Conservation (phyloP, 108 stramenopile genomes). For the Seminavis robusta region DNA sequence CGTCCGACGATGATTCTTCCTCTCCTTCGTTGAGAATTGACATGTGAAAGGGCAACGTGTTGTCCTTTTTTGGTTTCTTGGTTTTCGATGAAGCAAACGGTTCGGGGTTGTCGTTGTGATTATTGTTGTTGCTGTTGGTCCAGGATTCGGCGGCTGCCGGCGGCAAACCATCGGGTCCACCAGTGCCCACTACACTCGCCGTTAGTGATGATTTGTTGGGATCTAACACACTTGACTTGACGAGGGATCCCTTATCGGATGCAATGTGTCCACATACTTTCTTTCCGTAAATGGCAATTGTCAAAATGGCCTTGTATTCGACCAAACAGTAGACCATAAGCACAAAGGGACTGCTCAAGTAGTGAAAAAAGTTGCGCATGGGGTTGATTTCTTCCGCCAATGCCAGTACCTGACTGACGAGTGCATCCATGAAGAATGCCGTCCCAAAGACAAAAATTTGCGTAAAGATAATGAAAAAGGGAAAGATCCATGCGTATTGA, state of each 20-base stretch:
- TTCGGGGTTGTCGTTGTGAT: too few species aligned
- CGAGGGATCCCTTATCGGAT: conserved; percentile 11
- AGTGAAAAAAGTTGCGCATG: conserved; percentile 10
- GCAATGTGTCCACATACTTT: conserved; percentile 13
- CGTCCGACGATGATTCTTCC: too few species aligned
- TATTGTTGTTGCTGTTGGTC: too few species aligned
- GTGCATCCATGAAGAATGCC: conserved; percentile 13
- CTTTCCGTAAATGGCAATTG: conserved; percentile 14
- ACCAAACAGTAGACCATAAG: conserved; percentile 5
- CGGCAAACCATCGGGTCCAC: too few species aligned
- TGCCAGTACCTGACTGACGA: conserved; percentile 10
- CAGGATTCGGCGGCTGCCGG: too few species aligned
- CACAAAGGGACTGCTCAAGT: neutral
- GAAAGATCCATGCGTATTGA: neutral
- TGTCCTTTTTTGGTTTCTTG: too few species aligned
- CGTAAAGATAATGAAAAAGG: conserved; percentile 1
- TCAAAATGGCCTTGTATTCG: conserved; percentile 11
- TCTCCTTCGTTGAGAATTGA: too few species aligned
- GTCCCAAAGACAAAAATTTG: conserved; percentile 1
- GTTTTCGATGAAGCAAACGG: too few species aligned
- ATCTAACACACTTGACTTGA: too few species aligned
- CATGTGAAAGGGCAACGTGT: too few species aligned
- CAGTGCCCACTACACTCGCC: too few species aligned
- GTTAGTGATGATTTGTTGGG: too few species aligned
- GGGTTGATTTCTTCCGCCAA: conserved; percentile 11